phyloP scores from a whole-genome alignment of 345 rosid species.

The Citrus inodora region DNA sequence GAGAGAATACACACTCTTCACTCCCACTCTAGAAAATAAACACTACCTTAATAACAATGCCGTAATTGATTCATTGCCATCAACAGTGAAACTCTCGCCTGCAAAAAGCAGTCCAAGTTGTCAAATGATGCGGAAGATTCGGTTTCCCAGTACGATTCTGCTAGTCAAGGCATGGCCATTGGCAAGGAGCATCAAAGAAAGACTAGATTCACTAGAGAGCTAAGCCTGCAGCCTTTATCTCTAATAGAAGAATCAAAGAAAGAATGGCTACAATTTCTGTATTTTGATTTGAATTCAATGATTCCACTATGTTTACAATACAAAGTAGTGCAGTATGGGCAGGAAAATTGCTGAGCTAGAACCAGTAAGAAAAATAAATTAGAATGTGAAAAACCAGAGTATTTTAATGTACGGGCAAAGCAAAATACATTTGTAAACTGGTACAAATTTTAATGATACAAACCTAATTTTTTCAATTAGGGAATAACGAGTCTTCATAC shows the following conservation, averaged over 20 bases:
- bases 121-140: neutral
- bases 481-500: constrained; percentile 21
- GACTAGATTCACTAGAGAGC: neutral
- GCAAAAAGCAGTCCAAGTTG: neutral
- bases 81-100: neutral
- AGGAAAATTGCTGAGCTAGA: neutral
- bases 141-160: neutral
- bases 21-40: rapidly evolving
- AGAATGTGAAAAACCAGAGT: neutral
- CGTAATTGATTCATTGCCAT: neutral
- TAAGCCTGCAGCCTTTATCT: neutral
- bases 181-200: neutral
- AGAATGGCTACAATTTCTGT: neutral
- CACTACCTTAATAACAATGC: neutral
- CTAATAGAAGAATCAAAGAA: neutral
- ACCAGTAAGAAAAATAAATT: neutral
- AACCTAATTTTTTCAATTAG: neutral
- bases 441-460: constrained; percentile 19
- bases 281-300: neutral
- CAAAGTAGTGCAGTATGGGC: neutral
- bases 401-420: neutral
- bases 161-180: neutral
- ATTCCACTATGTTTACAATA: neutral
- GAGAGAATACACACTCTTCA: no score
- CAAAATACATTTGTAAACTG: constrained; percentile 13